phyloP scores from a whole-genome alignment of 2,329 filamentous ascomycete species.

The Phaeosphaeria sp. region DNA sequence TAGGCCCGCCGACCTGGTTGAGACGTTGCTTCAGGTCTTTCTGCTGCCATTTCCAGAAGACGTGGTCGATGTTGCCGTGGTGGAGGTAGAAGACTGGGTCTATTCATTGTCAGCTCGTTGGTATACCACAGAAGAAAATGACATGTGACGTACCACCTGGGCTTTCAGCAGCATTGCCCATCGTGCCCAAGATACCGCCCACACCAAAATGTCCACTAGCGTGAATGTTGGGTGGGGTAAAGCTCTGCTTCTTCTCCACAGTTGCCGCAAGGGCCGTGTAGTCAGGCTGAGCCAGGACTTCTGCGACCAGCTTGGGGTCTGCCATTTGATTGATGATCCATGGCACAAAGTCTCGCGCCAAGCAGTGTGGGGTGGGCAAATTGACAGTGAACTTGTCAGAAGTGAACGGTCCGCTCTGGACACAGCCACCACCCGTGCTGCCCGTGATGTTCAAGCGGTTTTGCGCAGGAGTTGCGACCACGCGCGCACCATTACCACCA shows the following conservation, averaged over 20 bases:
- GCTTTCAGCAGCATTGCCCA: constrained; percentile 42
- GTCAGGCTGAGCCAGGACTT: constrained; percentile 29
- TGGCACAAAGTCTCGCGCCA: constrained; percentile 43
- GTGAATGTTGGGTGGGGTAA: constrained; percentile 41
- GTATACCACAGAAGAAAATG: not conserved
- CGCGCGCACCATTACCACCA: constrained; percentile 44
- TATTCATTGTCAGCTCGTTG: not conserved
- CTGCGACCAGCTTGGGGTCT: constrained; percentile 23
- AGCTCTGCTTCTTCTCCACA: constrained; percentile 33
- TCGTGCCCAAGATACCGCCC: constrained; percentile 40
- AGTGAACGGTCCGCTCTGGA: constrained; percentile 39
- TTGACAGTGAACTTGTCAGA: constrained; percentile 29
- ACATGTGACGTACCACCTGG: constrained; percentile 25
- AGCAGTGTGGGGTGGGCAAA: constrained; percentile 30
- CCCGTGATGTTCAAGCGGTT: constrained; percentile 32
- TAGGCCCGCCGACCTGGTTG: constrained; percentile 45
- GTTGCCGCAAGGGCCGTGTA: constrained; percentile 37
- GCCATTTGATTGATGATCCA: constrained; percentile 31
- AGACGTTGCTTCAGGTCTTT: constrained; percentile 38
- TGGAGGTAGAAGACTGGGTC: constrained; percentile 49
- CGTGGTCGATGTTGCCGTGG: constrained; percentile 46
- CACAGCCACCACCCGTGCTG: constrained; percentile 41
- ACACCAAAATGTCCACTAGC: constrained; percentile 47
- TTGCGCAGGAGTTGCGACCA: constrained; percentile 28
- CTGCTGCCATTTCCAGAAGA: constrained; percentile 43